These are phyloP conservation scores for Claviceps quebecensis DNA, from an alignment of 2,329 filamentous ascomycete genomes.

Conservation along the genomic window DNA sequence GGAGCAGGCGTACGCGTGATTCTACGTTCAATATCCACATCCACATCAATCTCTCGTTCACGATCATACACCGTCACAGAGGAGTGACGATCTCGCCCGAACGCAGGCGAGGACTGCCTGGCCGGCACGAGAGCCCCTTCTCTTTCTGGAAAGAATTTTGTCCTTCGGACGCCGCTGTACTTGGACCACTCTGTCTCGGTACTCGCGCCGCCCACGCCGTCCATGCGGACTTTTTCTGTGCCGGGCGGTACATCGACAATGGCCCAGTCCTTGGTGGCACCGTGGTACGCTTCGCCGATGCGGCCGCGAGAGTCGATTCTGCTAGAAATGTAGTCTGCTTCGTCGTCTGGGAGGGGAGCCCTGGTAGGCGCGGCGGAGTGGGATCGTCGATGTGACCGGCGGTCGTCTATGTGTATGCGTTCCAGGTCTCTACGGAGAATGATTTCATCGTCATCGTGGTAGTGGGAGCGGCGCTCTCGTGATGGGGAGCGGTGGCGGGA, in stretches of 20 bases:
- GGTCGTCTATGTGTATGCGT: constrained; percentile 30
- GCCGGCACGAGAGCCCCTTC: constrained; percentile 27
- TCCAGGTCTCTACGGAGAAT: constrained; percentile 45
- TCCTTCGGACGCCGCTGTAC: constrained; percentile 63
- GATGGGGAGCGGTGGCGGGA: constrained; percentile 18
- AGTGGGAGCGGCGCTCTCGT: constrained; percentile 26
- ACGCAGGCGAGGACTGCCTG: constrained; percentile 14
- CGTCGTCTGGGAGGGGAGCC: constrained; percentile 35
- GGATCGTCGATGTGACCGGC: constrained; percentile 30
- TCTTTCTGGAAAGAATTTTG: constrained; percentile 59
- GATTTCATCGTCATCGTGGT: constrained; percentile 55
- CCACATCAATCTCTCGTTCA: constrained; percentile 37
- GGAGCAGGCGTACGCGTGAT: constrained; percentile 23
- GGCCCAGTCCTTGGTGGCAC: constrained; percentile 63
- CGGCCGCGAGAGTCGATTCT: constrained; percentile 46
- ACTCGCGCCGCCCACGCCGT: constrained; percentile 58
- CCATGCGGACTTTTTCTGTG: constrained; percentile 69
- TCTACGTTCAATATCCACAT: constrained; percentile 39
- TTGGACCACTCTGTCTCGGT: constrained; percentile 68
- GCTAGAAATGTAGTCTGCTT: constrained; percentile 46
- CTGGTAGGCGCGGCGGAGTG: constrained; percentile 33
- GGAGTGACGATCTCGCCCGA: constrained; percentile 21
- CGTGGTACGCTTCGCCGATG: constrained; percentile 60
- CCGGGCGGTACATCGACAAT: constrained; percentile 77
- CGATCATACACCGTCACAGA: constrained; percentile 33